Conservation (phyloP, 148 eudicot genomes). For the Camellia sinensis region DNA sequence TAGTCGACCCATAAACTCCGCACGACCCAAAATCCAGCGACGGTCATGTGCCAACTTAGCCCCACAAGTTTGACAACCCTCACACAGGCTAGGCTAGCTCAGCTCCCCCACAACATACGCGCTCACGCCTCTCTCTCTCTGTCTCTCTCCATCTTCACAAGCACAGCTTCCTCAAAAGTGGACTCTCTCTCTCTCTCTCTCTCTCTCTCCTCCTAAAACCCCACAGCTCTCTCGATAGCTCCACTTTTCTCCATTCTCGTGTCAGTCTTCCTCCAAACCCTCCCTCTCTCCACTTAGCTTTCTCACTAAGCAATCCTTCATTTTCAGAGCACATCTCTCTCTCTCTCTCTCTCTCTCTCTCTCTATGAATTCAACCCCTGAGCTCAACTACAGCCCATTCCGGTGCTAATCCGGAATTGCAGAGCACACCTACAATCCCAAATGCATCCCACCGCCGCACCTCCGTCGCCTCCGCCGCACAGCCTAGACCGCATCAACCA, state of each 20-base stretch:
- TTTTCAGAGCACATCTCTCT: not conserved
- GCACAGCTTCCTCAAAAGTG: slow-evolving; percentile 12
- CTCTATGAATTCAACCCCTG: slow-evolving; percentile 2
- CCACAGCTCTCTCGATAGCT: slow-evolving; percentile 18
- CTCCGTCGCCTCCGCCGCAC: slow-evolving; percentile 27
- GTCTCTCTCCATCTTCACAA: not conserved
- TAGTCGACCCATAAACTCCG: too few relatives aligned
- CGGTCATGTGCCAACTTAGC: too few relatives aligned
- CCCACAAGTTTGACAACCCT: not conserved
- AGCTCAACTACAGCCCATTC: not conserved
- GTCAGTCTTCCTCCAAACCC: slow-evolving; percentile 2
- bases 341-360: not conserved
- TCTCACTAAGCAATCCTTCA: slow-evolving; percentile 15
- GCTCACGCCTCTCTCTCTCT: not conserved
- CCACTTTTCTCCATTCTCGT: slow-evolving; percentile 19
- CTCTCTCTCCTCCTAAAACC: slow-evolving; percentile 13
- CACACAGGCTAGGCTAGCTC: not conserved
- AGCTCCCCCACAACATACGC: not conserved
- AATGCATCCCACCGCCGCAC: slow-evolving; percentile 37
- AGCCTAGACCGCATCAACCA: slow-evolving; percentile 28
- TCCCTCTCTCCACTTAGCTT: not conserved
- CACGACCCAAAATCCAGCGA: too few relatives aligned
- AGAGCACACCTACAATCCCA: not conserved
- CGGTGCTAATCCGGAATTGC: not conserved
- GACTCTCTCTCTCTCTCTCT: not conserved